Evolutionary conservation across 1,284 basidiomycete genomes (phyloP), one percentile per base, ranked within the genome.

Genomic region (Apiotrichum laibachii): DNA sequence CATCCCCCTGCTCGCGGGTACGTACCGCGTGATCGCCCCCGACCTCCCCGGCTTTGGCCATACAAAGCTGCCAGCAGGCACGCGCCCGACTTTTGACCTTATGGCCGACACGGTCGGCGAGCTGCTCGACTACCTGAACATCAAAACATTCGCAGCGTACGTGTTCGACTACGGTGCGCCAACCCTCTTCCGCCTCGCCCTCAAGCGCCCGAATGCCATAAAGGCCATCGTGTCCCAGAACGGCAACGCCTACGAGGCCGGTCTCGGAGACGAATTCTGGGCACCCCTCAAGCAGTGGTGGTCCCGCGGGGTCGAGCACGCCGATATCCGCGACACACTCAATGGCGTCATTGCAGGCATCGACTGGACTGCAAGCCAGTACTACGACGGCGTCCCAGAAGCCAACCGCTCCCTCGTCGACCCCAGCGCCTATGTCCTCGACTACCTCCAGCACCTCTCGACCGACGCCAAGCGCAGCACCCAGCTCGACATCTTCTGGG

Each of bases 121-220:
- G 1, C 82, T 83, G 66, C 71, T 81, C 40, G 77, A 82, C 57
- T 73, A 72, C 2, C 71, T 84, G 4, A 58, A 66, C 1, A 65
- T 83, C 53, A 67, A 55, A 19, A 74, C 72, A 40, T 82, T 80
- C 55, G 77, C 77, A 0, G 67, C 81, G 4, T 83, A 84, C 66
- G 72, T 81, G 37, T 84, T 83, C 62, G 82, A 83, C 66, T 83
- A 83, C 53, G 82, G 82, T 21, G 80, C 81, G 7, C 81, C 81
- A 1, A 77, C 72, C 5, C 77, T 71, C 1, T 72, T 80, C 44
- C 63, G 69, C 51, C 71, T 83, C n/a, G 81, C 81, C 0, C 71
- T 82, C 6, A 60, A 76, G 5, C 77, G 79, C 4, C 82, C 82
- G 0, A 67, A 77, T 9, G 71, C 74, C 5, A 73, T 84, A 62